phyloP scores from a whole-genome alignment of 2,329 filamentous ascomycete species.

The Endothia cerciana region DNA sequence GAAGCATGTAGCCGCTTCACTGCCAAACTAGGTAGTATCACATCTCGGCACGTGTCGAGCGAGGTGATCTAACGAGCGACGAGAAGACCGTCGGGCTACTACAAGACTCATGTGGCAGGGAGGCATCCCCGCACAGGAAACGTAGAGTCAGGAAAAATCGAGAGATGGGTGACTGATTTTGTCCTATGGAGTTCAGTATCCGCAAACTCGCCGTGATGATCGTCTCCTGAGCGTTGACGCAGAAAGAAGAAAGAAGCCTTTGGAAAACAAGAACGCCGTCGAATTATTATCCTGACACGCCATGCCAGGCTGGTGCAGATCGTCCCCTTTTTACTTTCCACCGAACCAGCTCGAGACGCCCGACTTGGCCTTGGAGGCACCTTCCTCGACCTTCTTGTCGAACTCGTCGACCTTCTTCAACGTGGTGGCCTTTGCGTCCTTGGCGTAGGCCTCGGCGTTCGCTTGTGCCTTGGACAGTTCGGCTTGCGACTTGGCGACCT shows the following conservation, averaged over 20 bases:
- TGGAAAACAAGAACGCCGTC: conserved; percentile 16
- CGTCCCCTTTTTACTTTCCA: conserved; percentile 47
- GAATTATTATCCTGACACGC: conserved; percentile 10
- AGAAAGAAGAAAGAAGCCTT: neutral
- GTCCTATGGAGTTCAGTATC: neutral
- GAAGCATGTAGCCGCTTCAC: conserved; percentile 70
- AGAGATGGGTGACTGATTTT: neutral
- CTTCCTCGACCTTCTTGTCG: conserved; percentile 80
- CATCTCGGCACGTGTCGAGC: neutral
- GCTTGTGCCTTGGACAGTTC: conserved; percentile 66
- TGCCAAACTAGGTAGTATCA: conserved; percentile 31
- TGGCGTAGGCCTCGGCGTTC: conserved; percentile 61
- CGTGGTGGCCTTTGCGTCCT: conserved; percentile 66
- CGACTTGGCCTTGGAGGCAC: conserved; percentile 80
- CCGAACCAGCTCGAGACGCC: conserved; percentile 87
- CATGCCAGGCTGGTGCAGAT: neutral
- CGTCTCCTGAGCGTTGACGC: neutral
- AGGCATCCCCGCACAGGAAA: neutral
- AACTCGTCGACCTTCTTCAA: conserved; percentile 79
- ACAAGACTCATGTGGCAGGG: neutral
- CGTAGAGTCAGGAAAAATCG: neutral
- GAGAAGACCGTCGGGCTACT: neutral
- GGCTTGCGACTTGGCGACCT: conserved; percentile 66
- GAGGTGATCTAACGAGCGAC: neutral
- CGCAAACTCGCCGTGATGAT: neutral